Conservation (phyloP, 1,284 basidiomycete genomes). For the Ustilago loliicola region DNA sequence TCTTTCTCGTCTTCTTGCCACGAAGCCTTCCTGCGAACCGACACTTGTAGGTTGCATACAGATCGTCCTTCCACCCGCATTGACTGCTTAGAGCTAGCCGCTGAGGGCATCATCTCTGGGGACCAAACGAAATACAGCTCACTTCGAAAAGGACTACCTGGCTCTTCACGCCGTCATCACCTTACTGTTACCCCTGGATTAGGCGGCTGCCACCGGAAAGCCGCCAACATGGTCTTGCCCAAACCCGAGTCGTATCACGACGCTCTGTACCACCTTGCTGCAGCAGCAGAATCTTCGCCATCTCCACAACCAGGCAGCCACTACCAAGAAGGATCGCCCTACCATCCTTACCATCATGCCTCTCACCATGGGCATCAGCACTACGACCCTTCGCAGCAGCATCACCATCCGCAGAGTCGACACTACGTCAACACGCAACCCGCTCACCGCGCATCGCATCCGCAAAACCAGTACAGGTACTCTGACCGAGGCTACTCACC, state of each 20-base stretch:
- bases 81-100: not conserved
- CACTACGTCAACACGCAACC: constrained; percentile 22
- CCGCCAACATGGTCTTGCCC: constrained; percentile 26
- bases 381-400: constrained; percentile 9
- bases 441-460: constrained; percentile 17
- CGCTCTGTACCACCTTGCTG: constrained; percentile 48
- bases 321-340: constrained; percentile 21
- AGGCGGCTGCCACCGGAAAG: not conserved
- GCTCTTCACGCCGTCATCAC: not conserved
- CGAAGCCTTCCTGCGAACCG: not conserved
- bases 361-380: constrained; percentile 13
- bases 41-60: not conserved
- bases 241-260: constrained; percentile 49
- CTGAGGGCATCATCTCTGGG: not conserved
- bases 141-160: not conserved
- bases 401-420: constrained; percentile 17
- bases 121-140: not conserved
- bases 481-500: constrained; percentile 31
- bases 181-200: not conserved
- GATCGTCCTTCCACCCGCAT: not conserved
- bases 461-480: constrained; percentile 35
- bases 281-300: constrained; percentile 46
- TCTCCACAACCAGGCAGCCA: constrained; percentile 32
- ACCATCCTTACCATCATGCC: constrained; percentile 10
- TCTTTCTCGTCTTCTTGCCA: too few relatives aligned